Conservation (phyloP, 2,329 filamentous ascomycete genomes). For the Talaromyces pinophilus region DNA sequence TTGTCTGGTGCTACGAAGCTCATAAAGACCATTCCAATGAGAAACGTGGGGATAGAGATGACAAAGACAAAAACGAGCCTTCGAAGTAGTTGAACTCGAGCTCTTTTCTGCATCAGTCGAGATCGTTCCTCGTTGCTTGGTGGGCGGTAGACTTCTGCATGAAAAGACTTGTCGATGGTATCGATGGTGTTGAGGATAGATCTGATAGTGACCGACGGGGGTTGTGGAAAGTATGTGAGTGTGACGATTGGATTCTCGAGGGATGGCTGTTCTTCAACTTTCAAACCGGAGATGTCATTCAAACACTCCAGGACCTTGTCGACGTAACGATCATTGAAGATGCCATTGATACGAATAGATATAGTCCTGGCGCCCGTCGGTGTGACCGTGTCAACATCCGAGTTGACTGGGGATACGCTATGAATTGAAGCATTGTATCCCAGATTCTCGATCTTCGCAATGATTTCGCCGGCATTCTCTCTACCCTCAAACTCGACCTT, state of each 20-base stretch:
- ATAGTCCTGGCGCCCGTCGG: conserved; percentile 54
- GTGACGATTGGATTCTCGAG: conserved; percentile 66
- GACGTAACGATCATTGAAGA: conserved; percentile 74
- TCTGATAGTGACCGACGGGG: conserved; percentile 72
- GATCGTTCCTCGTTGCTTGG: conserved; percentile 82
- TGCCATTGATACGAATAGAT: conserved; percentile 66
- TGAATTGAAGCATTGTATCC: conserved; percentile 66
- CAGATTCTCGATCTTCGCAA: conserved; percentile 56
- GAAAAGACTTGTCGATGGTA: conserved; percentile 65
- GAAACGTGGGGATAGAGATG: conserved; percentile 77
- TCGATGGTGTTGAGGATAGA: conserved; percentile 70
- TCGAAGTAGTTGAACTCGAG: conserved; percentile 67
- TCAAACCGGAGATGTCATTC: conserved; percentile 45
- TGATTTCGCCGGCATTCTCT: conserved; percentile 47
- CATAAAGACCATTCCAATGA: conserved; percentile 91
- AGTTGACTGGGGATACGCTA: conserved; percentile 38
- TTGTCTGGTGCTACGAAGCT: conserved; percentile 67
- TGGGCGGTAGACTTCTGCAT: conserved; percentile 71
- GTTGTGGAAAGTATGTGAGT: conserved; percentile 68
- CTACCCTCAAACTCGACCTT: conserved; percentile 38
- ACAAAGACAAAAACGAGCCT: conserved; percentile 70
- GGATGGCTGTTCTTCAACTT: conserved; percentile 50
- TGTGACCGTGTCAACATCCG: conserved; percentile 57
- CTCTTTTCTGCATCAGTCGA: conserved; percentile 67
- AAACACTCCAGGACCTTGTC: conserved; percentile 42